Evolutionary conservation across 345 rosid species (phyloP).

Genomic region (Lenwebbia sp.): DNA sequence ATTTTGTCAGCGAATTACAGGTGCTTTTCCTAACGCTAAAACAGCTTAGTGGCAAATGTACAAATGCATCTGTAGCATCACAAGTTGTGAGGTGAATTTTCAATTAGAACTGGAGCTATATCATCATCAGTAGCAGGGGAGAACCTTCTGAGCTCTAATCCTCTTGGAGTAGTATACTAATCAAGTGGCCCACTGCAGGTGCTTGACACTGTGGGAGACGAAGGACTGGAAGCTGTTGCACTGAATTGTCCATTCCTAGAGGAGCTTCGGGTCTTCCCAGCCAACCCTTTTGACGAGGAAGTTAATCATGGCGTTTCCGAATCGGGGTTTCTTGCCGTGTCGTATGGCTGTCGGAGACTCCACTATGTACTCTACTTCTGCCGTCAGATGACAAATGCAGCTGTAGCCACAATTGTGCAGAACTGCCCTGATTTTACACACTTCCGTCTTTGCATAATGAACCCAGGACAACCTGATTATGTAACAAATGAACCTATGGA

Average conservation of each 20-base stretch:
- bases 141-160: neutral
- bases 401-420: conserved; percentile 45
- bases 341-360: conserved; percentile 47
- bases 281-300: conserved; percentile 49
- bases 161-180: neutral
- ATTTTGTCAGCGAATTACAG: neutral
- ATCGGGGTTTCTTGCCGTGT: conserved; percentile 50
- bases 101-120: neutral
- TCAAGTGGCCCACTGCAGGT: conserved; percentile 23
- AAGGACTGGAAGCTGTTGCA: conserved; percentile 55
- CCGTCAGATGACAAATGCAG: conserved; percentile 65
- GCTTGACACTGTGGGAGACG: conserved; percentile 55
- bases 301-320: conserved; percentile 45
- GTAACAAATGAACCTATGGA: conserved; percentile 53
- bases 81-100: neutral
- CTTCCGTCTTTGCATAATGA: conserved; percentile 71
- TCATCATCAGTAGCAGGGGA: neutral
- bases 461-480: conserved; percentile 54
- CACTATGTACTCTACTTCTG: conserved; percentile 64
- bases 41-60: neutral
- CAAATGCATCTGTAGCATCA: neutral
- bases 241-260: conserved; percentile 42
- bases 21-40: neutral
- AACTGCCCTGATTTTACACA: conserved; percentile 70
- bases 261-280: conserved; percentile 71